Evolutionary conservation across 768 basidiomycete species (phyloP), one percentile per base, ranked within the genome.

Genomic region (Rickenella mellea): DNA sequence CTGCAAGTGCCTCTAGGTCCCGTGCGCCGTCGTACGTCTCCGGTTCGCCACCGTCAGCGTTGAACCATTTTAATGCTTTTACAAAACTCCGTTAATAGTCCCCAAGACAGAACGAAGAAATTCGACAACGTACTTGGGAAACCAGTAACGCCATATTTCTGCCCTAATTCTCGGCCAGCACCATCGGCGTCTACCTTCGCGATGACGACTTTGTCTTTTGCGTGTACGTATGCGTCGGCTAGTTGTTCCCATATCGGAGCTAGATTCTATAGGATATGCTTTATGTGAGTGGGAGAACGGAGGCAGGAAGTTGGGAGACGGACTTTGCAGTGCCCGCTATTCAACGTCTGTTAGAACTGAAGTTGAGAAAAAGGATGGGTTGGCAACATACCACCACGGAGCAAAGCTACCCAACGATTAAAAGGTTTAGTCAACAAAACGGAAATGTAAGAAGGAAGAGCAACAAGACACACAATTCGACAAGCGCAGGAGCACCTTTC

Each of bases 121-220:
- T 24, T 20, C 22, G 14, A 35, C 41, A 11, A 75, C 87, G 54
- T 46, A 93, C 89, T 94, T 12, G 91, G 91, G 66, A 72, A 94
- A 25, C 89, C 90, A 10, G 70, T 76, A 17, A 94, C 83, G 10
- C 74, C 90, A 55, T 78, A 90, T 63, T 80, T 78, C 50, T 74
- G 61, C 43, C 87, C 92, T 30, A 91, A 55, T 2, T 79, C 69
- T 52, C 78, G 81, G 39, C 91, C 92, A 30, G 58, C 81, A 39
- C 90, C 89, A 55, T 97, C 92, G 1, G 91, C 91, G 50, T 97
- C 91, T 9, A 93, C 81, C 56, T 94, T 94, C 41, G 90, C 92
- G 51, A 97, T 75, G 39, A 88, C 53, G 17, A 97, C 84, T 56
- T 86, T 88, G 55, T 89, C 80, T 48, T 83, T 83, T 40, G 71